These are phyloP conservation scores for Hyphopichia burtonii DNA, from an alignment of 1,139 yeast genomes.

Conservation along the genomic window DNA sequence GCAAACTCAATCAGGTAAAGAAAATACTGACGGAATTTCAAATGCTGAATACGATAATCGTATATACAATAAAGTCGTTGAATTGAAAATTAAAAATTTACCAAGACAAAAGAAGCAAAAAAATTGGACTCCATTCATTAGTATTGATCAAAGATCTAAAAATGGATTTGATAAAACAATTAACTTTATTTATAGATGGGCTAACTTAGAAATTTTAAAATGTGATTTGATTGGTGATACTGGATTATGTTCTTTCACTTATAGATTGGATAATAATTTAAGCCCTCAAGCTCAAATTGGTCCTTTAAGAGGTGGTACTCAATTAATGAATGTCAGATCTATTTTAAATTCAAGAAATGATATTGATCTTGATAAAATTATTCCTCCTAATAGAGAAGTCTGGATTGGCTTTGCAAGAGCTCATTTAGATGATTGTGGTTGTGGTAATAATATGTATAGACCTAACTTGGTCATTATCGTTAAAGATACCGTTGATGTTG, in stretches of 20 bases:
- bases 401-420: slow-evolving; percentile 42
- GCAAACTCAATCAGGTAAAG: slow-evolving; percentile 31
- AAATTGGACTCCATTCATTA: slow-evolving; percentile 46
- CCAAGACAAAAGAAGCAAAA: slow-evolving; percentile 30
- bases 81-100: slow-evolving; percentile 21
- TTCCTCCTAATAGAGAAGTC: slow-evolving; percentile 20
- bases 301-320: slow-evolving; percentile 41
- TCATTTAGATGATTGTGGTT: slow-evolving; percentile 34
- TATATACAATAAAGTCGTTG: slow-evolving; percentile 21
- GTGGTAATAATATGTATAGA: slow-evolving; percentile 35
- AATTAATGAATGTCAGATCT: slow-evolving; percentile 25
- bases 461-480: slow-evolving; percentile 32
- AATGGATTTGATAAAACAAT: slow-evolving; percentile 27
- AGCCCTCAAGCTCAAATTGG: slow-evolving; percentile 23
- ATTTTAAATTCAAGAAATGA: slow-evolving; percentile 10
- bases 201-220: slow-evolving; percentile 32
- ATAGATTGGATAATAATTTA: slow-evolving; percentile 18
- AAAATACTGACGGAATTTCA: slow-evolving; percentile 21
- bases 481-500: slow-evolving; percentile 11
- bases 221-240: slow-evolving; percentile 23
- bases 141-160: slow-evolving; percentile 18
- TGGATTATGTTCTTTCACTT: slow-evolving; percentile 27
- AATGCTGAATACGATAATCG: slow-evolving; percentile 16
- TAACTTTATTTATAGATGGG: slow-evolving; percentile 39
- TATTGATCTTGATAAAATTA: slow-evolving; percentile 12